Conservation (phyloP, 768 basidiomycete genomes). For the Panus rudis region DNA sequence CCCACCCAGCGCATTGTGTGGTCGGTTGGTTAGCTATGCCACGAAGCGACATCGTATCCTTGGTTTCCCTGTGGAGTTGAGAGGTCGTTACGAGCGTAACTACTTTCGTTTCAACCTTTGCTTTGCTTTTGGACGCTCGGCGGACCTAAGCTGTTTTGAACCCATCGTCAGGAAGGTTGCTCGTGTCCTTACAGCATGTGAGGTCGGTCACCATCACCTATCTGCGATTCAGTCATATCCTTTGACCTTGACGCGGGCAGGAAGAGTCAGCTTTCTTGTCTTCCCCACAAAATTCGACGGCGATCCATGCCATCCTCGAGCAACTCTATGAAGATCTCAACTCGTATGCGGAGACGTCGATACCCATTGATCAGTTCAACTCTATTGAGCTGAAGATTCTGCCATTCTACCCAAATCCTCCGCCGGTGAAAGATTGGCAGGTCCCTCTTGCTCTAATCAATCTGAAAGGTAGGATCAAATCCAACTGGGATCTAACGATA, state of each 20-base stretch:
- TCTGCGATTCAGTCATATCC: background rate
- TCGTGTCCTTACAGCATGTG: slow-evolving; percentile 80
- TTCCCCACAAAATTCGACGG: slow-evolving; percentile 53
- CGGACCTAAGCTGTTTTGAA: slow-evolving; percentile 93
- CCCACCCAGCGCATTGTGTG: slow-evolving; percentile 78
- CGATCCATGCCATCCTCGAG: slow-evolving; percentile 81
- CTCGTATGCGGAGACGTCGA: slow-evolving; percentile 94
- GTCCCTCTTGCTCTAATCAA: slow-evolving; percentile 89
- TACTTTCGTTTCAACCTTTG: slow-evolving; percentile 93
- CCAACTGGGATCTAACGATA: slow-evolving; percentile 96
- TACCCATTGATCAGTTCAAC: slow-evolving; percentile 85
- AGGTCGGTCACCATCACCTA: slow-evolving; percentile 45
- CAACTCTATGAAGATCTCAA: slow-evolving; percentile 97
- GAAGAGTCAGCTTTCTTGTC: slow-evolving; percentile 90
- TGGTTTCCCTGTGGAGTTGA: slow-evolving; percentile 82
- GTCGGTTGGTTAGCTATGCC: slow-evolving; percentile 81
- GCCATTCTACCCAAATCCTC: slow-evolving; percentile 94
- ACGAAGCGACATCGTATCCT: slow-evolving; percentile 80
- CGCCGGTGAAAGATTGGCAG: slow-evolving; percentile 86
- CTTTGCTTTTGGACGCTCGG: slow-evolving; percentile 89
- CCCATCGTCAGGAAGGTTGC: slow-evolving; percentile 93
- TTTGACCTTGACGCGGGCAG: slow-evolving; percentile 30
- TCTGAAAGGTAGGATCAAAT: slow-evolving; percentile 71
- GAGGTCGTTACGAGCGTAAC: slow-evolving; percentile 70
- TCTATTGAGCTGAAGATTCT: slow-evolving; percentile 95